Evolutionary conservation across 1,284 basidiomycete species (phyloP).

Genomic region (Ceratobasidium papillatum): DNA sequence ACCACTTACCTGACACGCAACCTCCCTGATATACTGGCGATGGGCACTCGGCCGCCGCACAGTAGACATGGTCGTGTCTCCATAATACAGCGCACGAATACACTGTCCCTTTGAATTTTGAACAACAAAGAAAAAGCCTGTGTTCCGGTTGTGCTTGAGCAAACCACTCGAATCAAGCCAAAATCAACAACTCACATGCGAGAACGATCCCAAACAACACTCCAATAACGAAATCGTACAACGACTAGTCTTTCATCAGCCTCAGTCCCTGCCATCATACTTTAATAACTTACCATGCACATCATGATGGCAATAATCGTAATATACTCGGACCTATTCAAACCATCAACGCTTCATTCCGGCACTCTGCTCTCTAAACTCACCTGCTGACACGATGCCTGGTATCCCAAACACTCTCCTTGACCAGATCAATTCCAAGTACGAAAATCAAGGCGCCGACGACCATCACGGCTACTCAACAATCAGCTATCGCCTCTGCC

Average conservation of each 20-base stretch:
- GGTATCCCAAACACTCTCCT: conserved; percentile 97
- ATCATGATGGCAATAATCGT: conserved; percentile 84
- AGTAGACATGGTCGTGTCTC: conserved; percentile 85
- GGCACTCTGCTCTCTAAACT: conserved; percentile 58
- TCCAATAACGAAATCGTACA: conserved; percentile 94
- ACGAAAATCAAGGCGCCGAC: conserved; percentile 95
- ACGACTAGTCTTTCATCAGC: conserved; percentile 34
- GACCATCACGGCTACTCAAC: conserved; percentile 77
- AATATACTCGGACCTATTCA: conserved; percentile 70
- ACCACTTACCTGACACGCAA: conserved; percentile 55
- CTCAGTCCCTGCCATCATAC: neutral
- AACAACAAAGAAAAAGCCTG: conserved; percentile 94
- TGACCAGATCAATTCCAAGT: conserved; percentile 91
- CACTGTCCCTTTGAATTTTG: conserved; percentile 87
- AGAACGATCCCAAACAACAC: conserved; percentile 92
- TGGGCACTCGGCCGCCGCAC: conserved; percentile 91
- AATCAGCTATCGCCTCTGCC: conserved; percentile 1
- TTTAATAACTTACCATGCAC: conserved; percentile 75
- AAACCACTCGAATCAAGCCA: neutral
- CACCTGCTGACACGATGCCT: conserved; percentile 83
- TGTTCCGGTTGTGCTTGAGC: conserved; percentile 40
- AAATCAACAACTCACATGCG: conserved; percentile 68
- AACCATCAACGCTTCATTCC: neutral
- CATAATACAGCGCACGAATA: conserved; percentile 82
- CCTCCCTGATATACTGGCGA: conserved; percentile 87